phyloP scores from a whole-genome alignment of 441 rosid species.

The Flueggea neowawraea region DNA sequence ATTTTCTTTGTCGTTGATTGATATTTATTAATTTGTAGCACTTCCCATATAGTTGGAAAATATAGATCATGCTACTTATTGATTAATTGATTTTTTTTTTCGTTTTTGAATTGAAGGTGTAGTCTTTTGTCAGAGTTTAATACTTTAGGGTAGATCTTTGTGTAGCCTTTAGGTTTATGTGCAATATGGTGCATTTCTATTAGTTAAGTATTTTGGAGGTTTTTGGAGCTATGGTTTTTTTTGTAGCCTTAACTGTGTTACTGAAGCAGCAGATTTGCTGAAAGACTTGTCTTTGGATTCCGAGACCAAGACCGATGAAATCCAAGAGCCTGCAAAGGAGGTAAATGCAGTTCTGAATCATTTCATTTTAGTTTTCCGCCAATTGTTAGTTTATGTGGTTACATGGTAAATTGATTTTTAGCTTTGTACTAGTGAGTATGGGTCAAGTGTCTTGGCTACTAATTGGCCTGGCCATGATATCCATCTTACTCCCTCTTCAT shows the following conservation, averaged over 20 bases:
- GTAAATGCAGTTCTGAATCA: slow-evolving; percentile 22
- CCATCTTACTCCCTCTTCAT: slow-evolving; percentile 5
- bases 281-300: slow-evolving; percentile 73
- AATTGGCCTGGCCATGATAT: slow-evolving; percentile 9
- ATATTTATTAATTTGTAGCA: too few species aligned
- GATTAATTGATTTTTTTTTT: too few species aligned
- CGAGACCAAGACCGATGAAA: slow-evolving; percentile 54
- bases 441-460: slow-evolving; percentile 35
- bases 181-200: too few species aligned
- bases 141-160: too few species aligned
- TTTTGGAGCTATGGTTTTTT: slow-evolving; percentile 5
- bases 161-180: too few species aligned
- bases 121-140: too few species aligned
- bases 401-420: slow-evolving; percentile 18
- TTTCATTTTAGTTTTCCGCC: not conserved
- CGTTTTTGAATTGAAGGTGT: too few species aligned
- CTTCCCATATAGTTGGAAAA: too few species aligned
- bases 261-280: slow-evolving; percentile 74
- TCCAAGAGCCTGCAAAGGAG: slow-evolving; percentile 62
- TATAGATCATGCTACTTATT: too few species aligned
- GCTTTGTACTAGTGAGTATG: slow-evolving; percentile 51
- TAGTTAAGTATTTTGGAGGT: too few species aligned
- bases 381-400: not conserved
- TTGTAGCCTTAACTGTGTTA: slow-evolving; percentile 41
- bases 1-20: not conserved